phyloP scores from a whole-genome alignment of 2,329 filamentous ascomycete genomes.

The Ophiosphaerella narmari region DNA sequence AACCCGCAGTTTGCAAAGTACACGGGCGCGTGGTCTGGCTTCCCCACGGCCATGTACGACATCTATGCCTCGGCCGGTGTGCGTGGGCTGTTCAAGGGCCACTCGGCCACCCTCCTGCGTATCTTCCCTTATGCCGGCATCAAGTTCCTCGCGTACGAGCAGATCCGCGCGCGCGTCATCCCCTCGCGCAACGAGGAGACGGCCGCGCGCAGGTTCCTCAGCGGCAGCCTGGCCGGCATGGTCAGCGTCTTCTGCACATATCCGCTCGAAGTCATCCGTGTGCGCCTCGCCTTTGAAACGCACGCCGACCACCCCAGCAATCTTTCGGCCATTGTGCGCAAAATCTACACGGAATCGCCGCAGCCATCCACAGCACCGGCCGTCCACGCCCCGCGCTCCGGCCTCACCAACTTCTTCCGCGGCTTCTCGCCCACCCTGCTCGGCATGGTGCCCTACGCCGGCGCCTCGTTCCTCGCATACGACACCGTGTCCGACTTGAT shows the following conservation, averaged over 20 bases:
- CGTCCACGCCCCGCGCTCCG: constrained; percentile 63
- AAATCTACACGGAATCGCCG: constrained; percentile 80
- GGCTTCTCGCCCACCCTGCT: constrained; percentile 88
- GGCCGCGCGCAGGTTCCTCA: constrained; percentile 72
- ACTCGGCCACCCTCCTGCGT: constrained; percentile 89
- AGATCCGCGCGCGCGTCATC: constrained; percentile 83
- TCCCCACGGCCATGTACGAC: constrained; percentile 78
- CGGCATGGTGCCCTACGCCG: constrained; percentile 96
- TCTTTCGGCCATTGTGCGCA: constrained; percentile 74
- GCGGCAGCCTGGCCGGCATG: constrained; percentile 77
- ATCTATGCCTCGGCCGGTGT: constrained; percentile 78
- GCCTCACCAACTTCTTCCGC: constrained; percentile 89
- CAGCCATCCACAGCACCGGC: constrained; percentile 29
- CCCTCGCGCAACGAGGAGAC: constrained; percentile 73
- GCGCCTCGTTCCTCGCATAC: constrained; percentile 93
- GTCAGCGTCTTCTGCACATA: constrained; percentile 97
- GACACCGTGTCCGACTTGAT: constrained; percentile 87
- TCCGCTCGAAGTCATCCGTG: constrained; percentile 88
- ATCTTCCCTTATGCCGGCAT: constrained; percentile 98
- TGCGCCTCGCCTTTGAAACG: constrained; percentile 93
- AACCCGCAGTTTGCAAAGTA: constrained; percentile 96
- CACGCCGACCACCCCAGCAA: constrained; percentile 72
- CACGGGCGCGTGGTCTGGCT: constrained; percentile 83
- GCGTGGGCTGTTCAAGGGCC: constrained; percentile 83
- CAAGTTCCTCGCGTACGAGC: constrained; percentile 97